Base-by-base conservation (phyloP, 2,329 filamentous ascomycete genomes). In the Zasmidium citrigriseum region DNA sequence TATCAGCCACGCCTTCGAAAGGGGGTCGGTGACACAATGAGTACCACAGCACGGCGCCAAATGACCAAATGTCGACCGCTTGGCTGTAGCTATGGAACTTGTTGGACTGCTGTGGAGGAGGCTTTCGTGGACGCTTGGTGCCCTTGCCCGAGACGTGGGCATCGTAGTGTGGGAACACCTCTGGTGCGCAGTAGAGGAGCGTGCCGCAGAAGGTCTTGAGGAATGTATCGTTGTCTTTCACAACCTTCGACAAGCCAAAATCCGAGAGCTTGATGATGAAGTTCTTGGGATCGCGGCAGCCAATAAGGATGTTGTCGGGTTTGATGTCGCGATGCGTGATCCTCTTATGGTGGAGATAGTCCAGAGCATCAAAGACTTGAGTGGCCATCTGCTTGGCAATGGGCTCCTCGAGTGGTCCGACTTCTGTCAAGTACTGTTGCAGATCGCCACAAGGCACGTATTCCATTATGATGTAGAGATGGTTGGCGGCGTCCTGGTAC, bases 321-420 rank as follows among this genome's bases (percentile, higher is more conserved):
- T 99, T 99, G 70, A 99, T 92, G 74, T 99, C 95, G n/a, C 95
- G 89, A 76, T 99, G 95, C 0, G 93, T 98, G 67, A 99, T 97
- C 70, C 89, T 91, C 68, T 89, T 88, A 54, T 82, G 80, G 73
- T 99, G 95, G 9, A 99, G 81, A 72, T 99, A 97, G 25, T 86
- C 86, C 53, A 99, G 78, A 1, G 93, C 93, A 65, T 88, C 85
- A 46, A 97, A 78, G 34, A 98, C 84, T 72, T 96, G 91, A 20
- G 77, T 73, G 1, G 92, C 85, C 73, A 97, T 89, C 4, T 79
- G 79, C 72, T 88, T 86, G n/a, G 86, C 88, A 64, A 87, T 79
- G 0, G 75, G 66, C 71, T 98, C 93, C 0, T 80, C 75, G 52
- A 98, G 83, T 0, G 80, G 75, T 0, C 85, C 85, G 25, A 84